phyloP scores from a whole-genome alignment of 495 filamentous ascomycete species.

The Penicillium malachiteum region DNA sequence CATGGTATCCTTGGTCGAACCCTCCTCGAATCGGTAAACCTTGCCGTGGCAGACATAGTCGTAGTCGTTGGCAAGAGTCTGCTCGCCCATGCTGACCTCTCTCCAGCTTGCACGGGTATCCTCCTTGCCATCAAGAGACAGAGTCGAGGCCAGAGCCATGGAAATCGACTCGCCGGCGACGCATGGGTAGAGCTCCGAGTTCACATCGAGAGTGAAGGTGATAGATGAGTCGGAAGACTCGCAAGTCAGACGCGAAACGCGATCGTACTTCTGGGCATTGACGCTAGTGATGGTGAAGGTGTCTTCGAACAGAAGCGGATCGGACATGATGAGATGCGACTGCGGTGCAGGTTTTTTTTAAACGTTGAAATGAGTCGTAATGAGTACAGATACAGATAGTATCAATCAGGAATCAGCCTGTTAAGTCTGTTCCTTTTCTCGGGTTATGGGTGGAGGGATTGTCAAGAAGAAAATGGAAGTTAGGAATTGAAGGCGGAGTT shows the following conservation, averaged over 20 bases:
- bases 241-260: conserved; percentile 77
- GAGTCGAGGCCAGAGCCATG: conserved; percentile 76
- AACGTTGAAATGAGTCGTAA: too few species aligned
- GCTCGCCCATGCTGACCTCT: conserved; percentile 68
- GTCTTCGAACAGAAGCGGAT: conserved; percentile 90
- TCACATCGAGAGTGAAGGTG: conserved; percentile 85
- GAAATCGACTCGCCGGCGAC: conserved; percentile 68
- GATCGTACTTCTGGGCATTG: conserved; percentile 88
- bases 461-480: conserved; percentile 6
- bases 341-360: neutral
- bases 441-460: neutral
- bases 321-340: conserved; percentile 50
- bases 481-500: conserved; percentile 18
- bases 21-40: conserved; percentile 96
- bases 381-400: too few species aligned
- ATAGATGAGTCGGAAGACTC: conserved; percentile 68
- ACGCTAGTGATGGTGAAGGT: conserved; percentile 77
- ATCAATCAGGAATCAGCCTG: too few species aligned
- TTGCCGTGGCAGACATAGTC: conserved; percentile 98
- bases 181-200: conserved; percentile 86
- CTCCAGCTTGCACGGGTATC: conserved; percentile 70
- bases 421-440: neutral
- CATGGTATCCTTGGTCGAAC: conserved; percentile 75
- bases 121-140: conserved; percentile 80
- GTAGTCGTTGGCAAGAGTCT: conserved; percentile 82